A percentile compares a stretch with the other conserved stretches of the same genome.
These are phyloP conservation scores for Hebeloma cylindrosporum DNA, from an alignment of 768 basidiomycete genomes.

Conservation along the genomic window DNA sequence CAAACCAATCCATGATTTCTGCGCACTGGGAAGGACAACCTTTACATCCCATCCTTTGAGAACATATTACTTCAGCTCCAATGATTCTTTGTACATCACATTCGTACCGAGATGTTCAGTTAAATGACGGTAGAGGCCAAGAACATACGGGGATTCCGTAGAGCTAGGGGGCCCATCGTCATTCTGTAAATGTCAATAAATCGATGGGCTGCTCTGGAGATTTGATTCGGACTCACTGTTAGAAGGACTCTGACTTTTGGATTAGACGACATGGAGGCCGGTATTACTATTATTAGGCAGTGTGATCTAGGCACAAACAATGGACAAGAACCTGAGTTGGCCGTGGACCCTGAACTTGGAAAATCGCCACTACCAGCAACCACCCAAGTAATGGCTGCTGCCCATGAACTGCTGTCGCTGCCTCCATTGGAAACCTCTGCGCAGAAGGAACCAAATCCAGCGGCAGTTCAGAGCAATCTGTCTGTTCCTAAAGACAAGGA, in stretches of 20 bases:
- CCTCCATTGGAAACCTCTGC: slow-evolving; percentile 27
- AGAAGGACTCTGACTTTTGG: slow-evolving; percentile 38
- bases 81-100: neutral
- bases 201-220: neutral
- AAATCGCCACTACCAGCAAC: too few relatives aligned
- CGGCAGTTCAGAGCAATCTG: slow-evolving; percentile 10
- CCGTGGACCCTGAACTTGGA: too few relatives aligned
- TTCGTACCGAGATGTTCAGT: slow-evolving; percentile 54
- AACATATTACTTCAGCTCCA: neutral
- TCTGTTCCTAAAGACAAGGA: slow-evolving; percentile 11
- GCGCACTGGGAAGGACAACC: slow-evolving; percentile 76
- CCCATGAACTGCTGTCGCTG: slow-evolving; percentile 22
- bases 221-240: slow-evolving; percentile 29
- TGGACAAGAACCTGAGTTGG: neutral
- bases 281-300: neutral
- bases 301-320: neutral
- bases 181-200: slow-evolving; percentile 47
- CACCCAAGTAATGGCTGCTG: too few relatives aligned
- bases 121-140: slow-evolving; percentile 66
- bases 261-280: slow-evolving; percentile 12
- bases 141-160: slow-evolving; percentile 70
- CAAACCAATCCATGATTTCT: slow-evolving; percentile 88
- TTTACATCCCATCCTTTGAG: slow-evolving; percentile 73
- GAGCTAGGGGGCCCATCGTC: slow-evolving; percentile 79
- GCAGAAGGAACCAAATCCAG: slow-evolving; percentile 4